These are phyloP conservation scores for Tetrahymena borealis DNA, from an alignment of 73 alveolate species.

Conservation along the genomic window DNA sequence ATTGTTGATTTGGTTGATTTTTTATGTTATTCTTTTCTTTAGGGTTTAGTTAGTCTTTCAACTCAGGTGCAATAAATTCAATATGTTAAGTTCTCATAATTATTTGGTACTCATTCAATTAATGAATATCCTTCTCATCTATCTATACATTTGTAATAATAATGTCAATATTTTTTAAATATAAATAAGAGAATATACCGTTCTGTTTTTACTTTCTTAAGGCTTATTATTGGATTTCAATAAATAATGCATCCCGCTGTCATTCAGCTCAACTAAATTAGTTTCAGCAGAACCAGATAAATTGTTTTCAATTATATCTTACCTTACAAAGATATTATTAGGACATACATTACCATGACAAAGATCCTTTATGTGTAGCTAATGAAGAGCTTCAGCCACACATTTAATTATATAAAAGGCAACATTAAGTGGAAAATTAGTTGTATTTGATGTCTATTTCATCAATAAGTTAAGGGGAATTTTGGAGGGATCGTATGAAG, in stretches of 20 bases:
- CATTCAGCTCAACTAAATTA: background rate
- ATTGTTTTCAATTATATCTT: background rate
- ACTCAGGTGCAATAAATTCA: background rate
- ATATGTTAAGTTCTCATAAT: background rate
- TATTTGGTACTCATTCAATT: background rate
- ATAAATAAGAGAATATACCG: background rate
- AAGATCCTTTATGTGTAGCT: background rate
- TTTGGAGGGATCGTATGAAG: background rate
- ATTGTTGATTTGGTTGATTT: background rate
- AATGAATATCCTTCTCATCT: background rate
- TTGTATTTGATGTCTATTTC: background rate
- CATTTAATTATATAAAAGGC: background rate
- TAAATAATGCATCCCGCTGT: background rate
- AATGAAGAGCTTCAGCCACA: background rate
- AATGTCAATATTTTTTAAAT: background rate
- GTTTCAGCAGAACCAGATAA: background rate
- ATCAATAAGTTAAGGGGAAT: background rate
- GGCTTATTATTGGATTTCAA: background rate
- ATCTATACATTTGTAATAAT: no score
- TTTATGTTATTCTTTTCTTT: background rate
- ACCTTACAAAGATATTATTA: background rate
- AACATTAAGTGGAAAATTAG: background rate
- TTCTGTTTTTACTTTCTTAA: no score
- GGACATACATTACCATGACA: background rate
- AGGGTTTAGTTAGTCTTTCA: background rate